Evolutionary conservation across 2,329 filamentous ascomycete species (phyloP), one percentile per base, ranked within the genome.

Genomic region (Aspergillus japonicus): DNA sequence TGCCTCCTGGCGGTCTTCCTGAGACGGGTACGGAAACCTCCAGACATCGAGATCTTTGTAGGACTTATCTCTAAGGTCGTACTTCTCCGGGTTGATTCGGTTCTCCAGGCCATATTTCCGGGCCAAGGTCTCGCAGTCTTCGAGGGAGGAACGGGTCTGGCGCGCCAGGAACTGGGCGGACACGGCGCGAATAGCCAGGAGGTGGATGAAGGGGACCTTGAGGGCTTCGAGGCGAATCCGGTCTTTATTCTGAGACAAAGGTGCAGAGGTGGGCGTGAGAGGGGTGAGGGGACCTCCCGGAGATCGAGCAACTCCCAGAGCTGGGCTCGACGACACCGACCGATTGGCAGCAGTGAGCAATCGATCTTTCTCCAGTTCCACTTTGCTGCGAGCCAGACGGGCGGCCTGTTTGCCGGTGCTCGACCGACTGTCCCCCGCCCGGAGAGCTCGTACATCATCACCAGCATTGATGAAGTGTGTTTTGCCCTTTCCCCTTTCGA

Each of bases 41-140:
- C 81, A 88, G 10, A 86, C 80, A 67, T 87, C 84, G 62, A 89
- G 75, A 55, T 88, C 85, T 66, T 84, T 85, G 70, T 83, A 88
- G 16, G 77, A 74, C 67, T 84, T 85, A 71, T 87, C 85, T 35
- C 76, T 81, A 62, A 89, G 75, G 65, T 82, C 75, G 73, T 81
- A 85, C 62, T 82, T 81, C 58, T 79, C 73, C 19, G 80, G 69
- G 56, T 78, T 80, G 44, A 81, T 74, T 48, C 80, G 73, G 52
- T 80, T 80, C 64, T 81, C 78, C 58, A 78, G 77, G 14, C 80
- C 84, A 65, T 85, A 80, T 71, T 85, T 87, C 60, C 69, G 77
- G 62, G 83, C 73, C 42, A 85, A 69, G 42, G 75, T 69, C 31
- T 75, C 70, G 56, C 82, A 76, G 58, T 85, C 82, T 50, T 80